A percentile compares a stretch with the other conserved stretches of the same genome.
Conservation (phyloP, 2,329 filamentous ascomycete species). For the Saccharata proteae region DNA sequence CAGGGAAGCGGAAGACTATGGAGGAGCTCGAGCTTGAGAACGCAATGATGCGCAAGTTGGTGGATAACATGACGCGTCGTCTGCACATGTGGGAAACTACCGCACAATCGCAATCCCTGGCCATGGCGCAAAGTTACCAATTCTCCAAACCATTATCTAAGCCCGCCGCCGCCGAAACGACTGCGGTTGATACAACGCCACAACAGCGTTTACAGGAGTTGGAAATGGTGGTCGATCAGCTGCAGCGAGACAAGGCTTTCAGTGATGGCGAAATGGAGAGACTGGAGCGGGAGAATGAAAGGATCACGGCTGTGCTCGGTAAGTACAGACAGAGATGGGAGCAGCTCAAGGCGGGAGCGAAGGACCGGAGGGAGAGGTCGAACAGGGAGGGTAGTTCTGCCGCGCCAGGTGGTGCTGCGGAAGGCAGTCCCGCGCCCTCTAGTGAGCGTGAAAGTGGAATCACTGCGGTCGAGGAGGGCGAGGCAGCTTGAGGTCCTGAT, state of each 20-base stretch:
- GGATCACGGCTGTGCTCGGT: slow-evolving; percentile 40
- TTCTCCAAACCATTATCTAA: not conserved
- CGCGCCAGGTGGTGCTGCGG: too few relatives aligned
- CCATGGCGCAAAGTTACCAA: slow-evolving; percentile 64
- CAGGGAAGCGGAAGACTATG: slow-evolving; percentile 46
- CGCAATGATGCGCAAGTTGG: slow-evolving; percentile 66
- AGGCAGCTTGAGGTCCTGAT: too few relatives aligned
- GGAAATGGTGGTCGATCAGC: slow-evolving; percentile 50
- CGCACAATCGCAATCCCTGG: slow-evolving; percentile 75
- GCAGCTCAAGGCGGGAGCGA: slow-evolving; percentile 52
- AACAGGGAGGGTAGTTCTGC: too few relatives aligned
- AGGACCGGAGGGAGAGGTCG: slow-evolving; percentile 15
- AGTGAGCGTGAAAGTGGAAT: too few relatives aligned
- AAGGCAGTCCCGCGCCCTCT: too few relatives aligned
- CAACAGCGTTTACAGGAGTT: slow-evolving; percentile 32
- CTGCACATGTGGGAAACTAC: slow-evolving; percentile 91
- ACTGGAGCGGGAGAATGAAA: slow-evolving; percentile 50
- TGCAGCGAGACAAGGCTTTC: slow-evolving; percentile 49
- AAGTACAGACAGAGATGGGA: slow-evolving; percentile 56
- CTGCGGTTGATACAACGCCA: slow-evolving; percentile 14
- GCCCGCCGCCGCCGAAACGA: slow-evolving; percentile 27
- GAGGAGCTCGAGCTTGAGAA: slow-evolving; percentile 90
- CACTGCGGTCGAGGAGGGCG: too few relatives aligned
- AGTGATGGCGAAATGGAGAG: slow-evolving; percentile 50
- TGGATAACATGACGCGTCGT: slow-evolving; percentile 75